Evolutionary conservation across 2,329 filamentous ascomycete species (phyloP).

Genomic region (Neurospora sp.): DNA sequence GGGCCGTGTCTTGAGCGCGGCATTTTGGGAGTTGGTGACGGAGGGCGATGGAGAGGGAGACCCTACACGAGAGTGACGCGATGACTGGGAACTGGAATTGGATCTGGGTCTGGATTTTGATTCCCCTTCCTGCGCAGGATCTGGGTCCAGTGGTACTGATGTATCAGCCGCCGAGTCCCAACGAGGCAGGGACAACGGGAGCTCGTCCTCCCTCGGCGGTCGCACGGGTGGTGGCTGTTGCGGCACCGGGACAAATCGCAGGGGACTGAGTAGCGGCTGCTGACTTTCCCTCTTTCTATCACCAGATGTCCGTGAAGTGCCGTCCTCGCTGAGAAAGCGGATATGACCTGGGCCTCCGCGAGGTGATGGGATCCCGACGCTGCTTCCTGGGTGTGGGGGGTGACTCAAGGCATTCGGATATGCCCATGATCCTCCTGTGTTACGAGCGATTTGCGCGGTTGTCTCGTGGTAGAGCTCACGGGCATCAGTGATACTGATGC

Average conservation of each 20-base stretch:
- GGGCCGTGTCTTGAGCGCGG: background rate
- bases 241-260: background rate
- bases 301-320: background rate
- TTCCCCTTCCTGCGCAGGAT: background rate
- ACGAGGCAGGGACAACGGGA: background rate
- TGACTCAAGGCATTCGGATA: background rate
- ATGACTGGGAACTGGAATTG: background rate
- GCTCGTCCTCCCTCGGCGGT: background rate
- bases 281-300: background rate
- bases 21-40: background rate
- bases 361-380: background rate
- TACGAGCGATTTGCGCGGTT: conserved; percentile 5
- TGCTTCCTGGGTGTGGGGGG: background rate
- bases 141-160: background rate
- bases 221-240: background rate
- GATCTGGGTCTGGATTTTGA: background rate
- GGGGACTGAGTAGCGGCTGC: background rate
- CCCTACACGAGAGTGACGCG: background rate
- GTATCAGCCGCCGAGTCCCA: background rate
- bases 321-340: background rate
- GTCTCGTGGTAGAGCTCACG: conserved; percentile 9
- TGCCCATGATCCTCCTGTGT: background rate
- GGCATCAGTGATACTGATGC: background rate
- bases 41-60: background rate
- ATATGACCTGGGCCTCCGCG: background rate